Conservation (phyloP, 1,284 basidiomycete species). For the Austroboletus rostrupii region DNA sequence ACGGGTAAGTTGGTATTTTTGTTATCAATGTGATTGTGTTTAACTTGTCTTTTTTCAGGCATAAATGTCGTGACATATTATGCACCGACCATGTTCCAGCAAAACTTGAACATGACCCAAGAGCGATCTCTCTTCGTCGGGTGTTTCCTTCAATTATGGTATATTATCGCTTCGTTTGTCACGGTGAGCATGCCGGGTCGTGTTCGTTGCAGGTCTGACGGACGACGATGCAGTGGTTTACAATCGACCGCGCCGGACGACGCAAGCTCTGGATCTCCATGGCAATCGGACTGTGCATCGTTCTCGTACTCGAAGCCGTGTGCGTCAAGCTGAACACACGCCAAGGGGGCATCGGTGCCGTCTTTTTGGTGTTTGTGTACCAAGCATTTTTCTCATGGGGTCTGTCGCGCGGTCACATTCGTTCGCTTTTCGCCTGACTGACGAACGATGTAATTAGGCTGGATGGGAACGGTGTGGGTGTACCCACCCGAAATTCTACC, state of each 20-base stretch:
- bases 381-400: slow-evolving; percentile 15
- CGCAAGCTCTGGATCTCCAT: slow-evolving; percentile 18
- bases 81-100: slow-evolving; percentile 12
- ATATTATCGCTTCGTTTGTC: slow-evolving; percentile 11
- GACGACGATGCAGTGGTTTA: slow-evolving; percentile 7
- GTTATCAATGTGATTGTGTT: not conserved
- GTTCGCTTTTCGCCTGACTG: not conserved
- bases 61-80: slow-evolving; percentile 18
- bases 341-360: slow-evolving; percentile 8
- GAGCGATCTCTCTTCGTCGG: slow-evolving; percentile 13
- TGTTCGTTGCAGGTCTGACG: not conserved
- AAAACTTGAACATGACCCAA: slow-evolving; percentile 14
- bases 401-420: not conserved
- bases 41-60: not conserved
- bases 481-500: slow-evolving; percentile 13
- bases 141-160: slow-evolving; percentile 16
- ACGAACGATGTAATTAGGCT: slow-evolving; percentile 2
- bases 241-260: slow-evolving; percentile 15
- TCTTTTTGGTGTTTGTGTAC: slow-evolving; percentile 16
- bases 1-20: slow-evolving; percentile 3
- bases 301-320: slow-evolving; percentile 12
- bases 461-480: slow-evolving; percentile 17
- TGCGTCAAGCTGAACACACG: slow-evolving; percentile 12
- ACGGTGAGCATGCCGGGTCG: slow-evolving; percentile 4
- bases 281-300: slow-evolving; percentile 12